Conservation (phyloP, 2,329 filamentous ascomycete genomes). For the Phoma sp. region DNA sequence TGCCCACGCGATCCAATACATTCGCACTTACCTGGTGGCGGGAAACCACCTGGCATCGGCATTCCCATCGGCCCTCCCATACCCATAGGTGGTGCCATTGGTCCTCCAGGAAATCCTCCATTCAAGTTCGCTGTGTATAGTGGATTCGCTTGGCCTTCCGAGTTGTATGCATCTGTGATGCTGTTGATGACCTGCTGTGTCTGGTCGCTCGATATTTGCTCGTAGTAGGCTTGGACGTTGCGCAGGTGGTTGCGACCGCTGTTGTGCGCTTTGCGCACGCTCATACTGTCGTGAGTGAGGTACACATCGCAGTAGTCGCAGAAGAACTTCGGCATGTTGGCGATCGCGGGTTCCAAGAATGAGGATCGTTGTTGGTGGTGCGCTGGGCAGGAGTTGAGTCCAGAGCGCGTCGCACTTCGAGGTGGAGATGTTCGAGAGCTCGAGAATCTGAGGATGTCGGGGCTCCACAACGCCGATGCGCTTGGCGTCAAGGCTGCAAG, state of each 20-base stretch:
- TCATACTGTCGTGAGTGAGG: constrained; percentile 99
- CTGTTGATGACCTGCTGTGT: constrained; percentile 98
- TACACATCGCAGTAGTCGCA: constrained; percentile 99
- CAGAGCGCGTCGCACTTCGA: constrained; percentile 28
- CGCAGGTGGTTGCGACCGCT: constrained; percentile 93
- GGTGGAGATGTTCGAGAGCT: constrained; percentile 20
- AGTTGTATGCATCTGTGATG: constrained; percentile 94
- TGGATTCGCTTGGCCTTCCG: constrained; percentile 90
- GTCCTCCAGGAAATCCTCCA: constrained; percentile 54
- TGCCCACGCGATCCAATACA: background rate
- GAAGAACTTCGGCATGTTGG: constrained; percentile 39
- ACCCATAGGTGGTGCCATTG: constrained; percentile 24
- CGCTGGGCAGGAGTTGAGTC: background rate
- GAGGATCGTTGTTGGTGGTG: background rate
- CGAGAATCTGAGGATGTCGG: constrained; percentile 32
- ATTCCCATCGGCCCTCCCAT: constrained; percentile 34
- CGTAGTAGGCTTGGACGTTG: constrained; percentile 98
- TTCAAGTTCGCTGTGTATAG: constrained; percentile 67
- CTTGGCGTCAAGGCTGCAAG: constrained; percentile 20
- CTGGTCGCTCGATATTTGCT: constrained; percentile 98
- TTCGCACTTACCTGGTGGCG: constrained; percentile 24
- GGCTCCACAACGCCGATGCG: constrained; percentile 17
- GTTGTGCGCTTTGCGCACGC: constrained; percentile 98
- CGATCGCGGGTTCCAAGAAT: background rate
- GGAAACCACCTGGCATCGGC: constrained; percentile 25